Percentiles rank a stretch among this genome's conserved stretches.
phyloP scores from a whole-genome alignment of 202 grass and related monocot species.

The Panicum virgatum region DNA sequence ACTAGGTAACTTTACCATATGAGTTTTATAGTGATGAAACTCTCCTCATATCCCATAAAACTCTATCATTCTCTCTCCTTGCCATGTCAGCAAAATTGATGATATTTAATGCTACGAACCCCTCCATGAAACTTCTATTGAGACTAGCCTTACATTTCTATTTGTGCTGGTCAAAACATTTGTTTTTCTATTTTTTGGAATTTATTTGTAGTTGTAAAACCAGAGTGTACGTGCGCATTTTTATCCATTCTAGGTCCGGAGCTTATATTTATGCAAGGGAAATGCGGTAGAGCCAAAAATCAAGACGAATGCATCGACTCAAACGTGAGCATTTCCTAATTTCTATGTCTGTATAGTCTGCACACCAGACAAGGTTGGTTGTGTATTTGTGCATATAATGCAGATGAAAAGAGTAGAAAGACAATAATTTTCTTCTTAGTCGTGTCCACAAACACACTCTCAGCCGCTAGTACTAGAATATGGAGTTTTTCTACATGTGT shows the following conservation, averaged over 20 bases:
- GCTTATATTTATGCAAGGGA: conserved; percentile 3
- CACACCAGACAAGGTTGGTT: not conserved
- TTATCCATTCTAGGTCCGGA: not conserved
- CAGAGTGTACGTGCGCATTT: not conserved
- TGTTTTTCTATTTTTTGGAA: not conserved
- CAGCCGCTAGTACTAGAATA: too few relatives aligned
- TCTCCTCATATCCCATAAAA: too few relatives aligned
- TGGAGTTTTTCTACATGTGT: too few relatives aligned
- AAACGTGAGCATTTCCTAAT: not conserved
- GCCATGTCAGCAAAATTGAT: too few relatives aligned
- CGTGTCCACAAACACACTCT: not conserved
- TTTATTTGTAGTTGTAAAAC: not conserved
- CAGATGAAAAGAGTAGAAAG: too few relatives aligned
- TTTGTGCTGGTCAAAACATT: not conserved
- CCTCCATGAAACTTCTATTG: too few relatives aligned
- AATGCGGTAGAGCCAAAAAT: not conserved
- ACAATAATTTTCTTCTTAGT: not conserved
- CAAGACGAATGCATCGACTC: not conserved
- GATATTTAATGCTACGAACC: too few relatives aligned
- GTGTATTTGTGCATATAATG: not conserved
- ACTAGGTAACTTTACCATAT: too few relatives aligned
- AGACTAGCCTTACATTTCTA: too few relatives aligned
- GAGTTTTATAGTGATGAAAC: too few relatives aligned
- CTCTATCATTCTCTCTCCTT: too few relatives aligned
- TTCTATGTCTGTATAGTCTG: too few relatives aligned